Evolutionary conservation across 2,329 filamentous ascomycete genomes (phyloP).

Genomic region (Penicillium sp.): DNA sequence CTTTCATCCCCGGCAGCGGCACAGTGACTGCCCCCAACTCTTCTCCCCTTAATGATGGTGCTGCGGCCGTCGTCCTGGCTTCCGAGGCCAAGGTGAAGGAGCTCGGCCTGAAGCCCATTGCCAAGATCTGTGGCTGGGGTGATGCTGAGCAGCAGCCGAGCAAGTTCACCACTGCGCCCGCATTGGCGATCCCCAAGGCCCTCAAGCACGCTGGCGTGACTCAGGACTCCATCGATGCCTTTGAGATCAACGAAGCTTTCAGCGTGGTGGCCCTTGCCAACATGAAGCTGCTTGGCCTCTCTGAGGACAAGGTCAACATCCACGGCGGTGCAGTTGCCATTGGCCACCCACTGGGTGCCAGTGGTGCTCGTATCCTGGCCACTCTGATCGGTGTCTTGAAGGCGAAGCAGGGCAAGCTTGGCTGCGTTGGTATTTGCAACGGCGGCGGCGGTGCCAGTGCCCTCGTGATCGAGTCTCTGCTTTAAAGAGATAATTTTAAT

Average conservation of each 20-base stretch:
- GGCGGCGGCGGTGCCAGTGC: constrained; percentile 94
- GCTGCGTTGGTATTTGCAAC: constrained; percentile 94
- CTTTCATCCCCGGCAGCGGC: constrained; percentile 72
- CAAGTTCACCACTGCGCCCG: constrained; percentile 93
- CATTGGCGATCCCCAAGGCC: constrained; percentile 94
- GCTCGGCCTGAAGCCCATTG: constrained; percentile 85
- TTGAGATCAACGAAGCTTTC: constrained; percentile 99
- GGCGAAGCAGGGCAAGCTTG: constrained; percentile 91
- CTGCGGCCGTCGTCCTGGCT: constrained; percentile 86
- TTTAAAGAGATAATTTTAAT: constrained; percentile 28
- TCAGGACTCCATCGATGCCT: constrained; percentile 78
- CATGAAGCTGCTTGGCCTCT: constrained; percentile 82
- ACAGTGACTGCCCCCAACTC: constrained; percentile 96
- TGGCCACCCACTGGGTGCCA: constrained; percentile 91
- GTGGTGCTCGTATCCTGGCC: constrained; percentile 88
- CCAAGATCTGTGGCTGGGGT: constrained; percentile 96
- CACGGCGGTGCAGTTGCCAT: constrained; percentile 94
- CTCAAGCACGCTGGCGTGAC: constrained; percentile 88
- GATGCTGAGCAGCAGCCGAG: constrained; percentile 88
- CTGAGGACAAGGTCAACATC: constrained; percentile 86
- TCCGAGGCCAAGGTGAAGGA: constrained; percentile 93
- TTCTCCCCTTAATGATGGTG: constrained; percentile 92
- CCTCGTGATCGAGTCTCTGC: constrained; percentile 74
- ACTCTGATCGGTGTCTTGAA: constrained; percentile 86
- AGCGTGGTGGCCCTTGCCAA: constrained; percentile 95